Base-by-base conservation (phyloP, 2,329 filamentous ascomycete species). In the Parastagonospora avenae region DNA sequence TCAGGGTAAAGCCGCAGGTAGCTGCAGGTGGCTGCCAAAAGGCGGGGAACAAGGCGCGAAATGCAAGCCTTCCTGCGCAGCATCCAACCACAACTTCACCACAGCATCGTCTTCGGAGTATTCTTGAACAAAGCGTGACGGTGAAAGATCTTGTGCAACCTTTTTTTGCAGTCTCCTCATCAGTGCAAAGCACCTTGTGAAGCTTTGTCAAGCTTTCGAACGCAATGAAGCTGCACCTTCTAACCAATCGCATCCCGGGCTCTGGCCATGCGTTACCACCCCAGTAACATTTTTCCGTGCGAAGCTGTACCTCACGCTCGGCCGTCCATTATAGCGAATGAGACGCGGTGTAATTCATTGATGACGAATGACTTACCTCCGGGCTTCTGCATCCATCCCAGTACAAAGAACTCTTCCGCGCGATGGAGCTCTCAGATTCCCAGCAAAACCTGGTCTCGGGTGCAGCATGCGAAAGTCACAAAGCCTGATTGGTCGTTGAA, bases 401-500 rank as follows among this genome's bases (percentile, higher is more conserved):
- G 15, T 15, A 8, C 30, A 32, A 8, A 32, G 30, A 24, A 24
- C 19, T 32, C 30, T 10, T 32, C n/a, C 30, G 30, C 30, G 30
- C 30, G n/a, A 32, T 32, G n/a, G 38, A 10, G 38, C 16, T 1
- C 5, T n/a, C 9, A 32, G 27, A 8, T 5, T n/a, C 38, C 28
- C 24, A 24, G 38, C 38, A 14, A 8, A 14, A 15, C 10, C 28
- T 24, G 14, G 11, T 28, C n/a, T 24, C 24, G 11, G 12, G 14
- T n/a, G 27, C 4, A 36, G 37, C 46, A 48, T 48, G 46, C 19
- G 29, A 30, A 16, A 5, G 10, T 40, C 12, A 4, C 29, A 35
- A 5, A 9, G 12, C 33, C 12, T 45, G 48, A 45, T 50, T 50
- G 48, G 48, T n/a, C 24, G 8, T 32, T 10, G 19, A 28, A 12